Base-by-base conservation (phyloP, 257 asterid genomes). In the Solanum phureja region DNA sequence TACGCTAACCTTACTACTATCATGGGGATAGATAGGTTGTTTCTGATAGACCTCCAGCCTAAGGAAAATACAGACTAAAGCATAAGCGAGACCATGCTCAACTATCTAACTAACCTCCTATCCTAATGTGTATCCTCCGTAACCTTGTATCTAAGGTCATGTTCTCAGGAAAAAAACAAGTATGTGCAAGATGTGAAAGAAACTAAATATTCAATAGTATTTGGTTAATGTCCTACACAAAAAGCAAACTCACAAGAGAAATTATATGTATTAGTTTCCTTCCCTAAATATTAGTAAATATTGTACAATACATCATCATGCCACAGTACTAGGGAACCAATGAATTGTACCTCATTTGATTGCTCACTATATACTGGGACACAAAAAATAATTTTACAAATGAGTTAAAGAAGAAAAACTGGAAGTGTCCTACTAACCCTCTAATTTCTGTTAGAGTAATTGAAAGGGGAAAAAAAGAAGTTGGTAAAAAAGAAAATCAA, bases 351-450 rank as follows among this genome's bases (percentile, higher is more conserved):
- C 73, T 73, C 64, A 81, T 29, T 71, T 86, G 84, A 76, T 33
- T 82, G 49, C 84, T 37, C 88, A 33, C 95, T 89, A 89, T 82
- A 88, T 82, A 88, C 92, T 71, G 91, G 92, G 90, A 83, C 87
- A 79, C 60, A 81, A 89, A 91, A 52, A 91, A 89, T 86, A 91
- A 86, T 52, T 58, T 68, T 49, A 87, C 77, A 84, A 73, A 73
- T 72, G 46, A 33, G 66, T 76, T 86, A 38, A 46, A 31, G 74
- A 58, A 75, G 62, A 42, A 77, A 77, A 62, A 19, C 5, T 87
- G 76, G 12, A 35, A 75, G 83, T 58, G 79, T 62, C 86, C 84
- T 33, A 81, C 84, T 34, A 87, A 82, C 60, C 37, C 14, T 44
- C 83, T 79, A 87, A 76, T 27, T 68, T 35, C 60, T 86, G 82